Evolutionary conservation across 148 eudicot genomes (phyloP), one percentile per base, ranked within the genome.

Genomic region (Selenicereus undatus): DNA sequence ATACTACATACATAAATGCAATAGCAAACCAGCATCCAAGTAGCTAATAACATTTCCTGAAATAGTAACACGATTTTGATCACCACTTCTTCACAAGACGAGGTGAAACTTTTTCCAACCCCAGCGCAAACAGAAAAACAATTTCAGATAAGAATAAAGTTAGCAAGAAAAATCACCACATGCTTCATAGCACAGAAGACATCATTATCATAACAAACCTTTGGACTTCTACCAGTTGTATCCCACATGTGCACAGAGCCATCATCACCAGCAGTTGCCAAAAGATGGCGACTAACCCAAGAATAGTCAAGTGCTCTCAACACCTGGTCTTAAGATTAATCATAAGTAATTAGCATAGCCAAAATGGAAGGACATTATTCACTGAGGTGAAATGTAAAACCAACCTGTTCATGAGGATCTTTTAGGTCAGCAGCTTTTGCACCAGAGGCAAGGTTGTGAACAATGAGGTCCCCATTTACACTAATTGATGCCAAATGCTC

Each of bases 231-330:
- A 78, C 92, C 93, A 72, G 97, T 93, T 83, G 97, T 91, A 87
- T 96, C 99, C 99, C 99, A 96, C 85, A 96, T 64, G 88, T 93
- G 94, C 80, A 96, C 84, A 45, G 99, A 93, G 50, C 99, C 99
- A 90, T 95, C 99, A 88, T 95, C 99, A 70, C 99, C 99, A 79
- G 99, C 98, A 65, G 99, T 93, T 56, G 89, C 98, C 89, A 96
- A 87, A 82, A 92, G 92, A 88, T 93, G 97, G 85, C 99, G 88
- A 88, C 99, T 96, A 79, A 80, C 85, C 90, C 92, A 89, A 83
- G 99, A 96, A 90, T 93, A 96, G 88, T 96, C 98, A 89, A 96
- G 94, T 81, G 89, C 98, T 78, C 98, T 93, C 84, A 93, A 88
- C 81, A 93, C 90, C 99, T 96, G 92, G 82, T 85, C 83, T 80